Base-by-base conservation (phyloP, 2,329 filamentous ascomycete species). In the Scolecobasidium constrictum region DNA sequence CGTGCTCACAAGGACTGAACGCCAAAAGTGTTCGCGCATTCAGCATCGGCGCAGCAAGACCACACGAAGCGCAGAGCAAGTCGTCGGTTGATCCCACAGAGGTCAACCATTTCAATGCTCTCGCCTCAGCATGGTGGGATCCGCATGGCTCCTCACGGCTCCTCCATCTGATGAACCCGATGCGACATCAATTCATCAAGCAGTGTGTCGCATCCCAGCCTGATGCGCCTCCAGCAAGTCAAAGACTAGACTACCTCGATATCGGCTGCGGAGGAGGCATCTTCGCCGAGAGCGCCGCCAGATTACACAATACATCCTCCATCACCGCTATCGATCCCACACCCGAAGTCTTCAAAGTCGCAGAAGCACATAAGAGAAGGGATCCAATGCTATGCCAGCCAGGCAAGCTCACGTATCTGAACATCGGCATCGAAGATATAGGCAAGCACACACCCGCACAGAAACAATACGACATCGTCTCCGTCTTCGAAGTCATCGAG, bases 111-210 rank as follows among this genome's bases (percentile, higher is more conserved):
- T 98, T 98, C 75, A 87, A 87, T 56, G 78, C 79, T 49, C 85
- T 98, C 55, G 92, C 92, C 50, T 85, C 84, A 50, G 82, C 82
- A 54, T 98, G 92, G 92, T 98, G 92, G 92, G 88, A 96, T 63
- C 85, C 90, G 1, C 80, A 94, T 57, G 92, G 92, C 40, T 82
- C 90, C 5, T 95, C 87, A 3, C 79, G 90, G 31, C 78, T 95
- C 46, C 78, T 98, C 2, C 92, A 98, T 63, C 81, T 94, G 51
- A 96, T 98, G 90, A 96, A 98, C 66, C 92, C 92, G 2, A 77
- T 94, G 36, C 87, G 92, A 23, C 88, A 96, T 66, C 80, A 87
- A 64, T 96, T 96, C 65, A 92, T 95, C 60, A 72, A 72, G 17
- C 65, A 68, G 48, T 95, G 90, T 58, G 75, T 81, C 37, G 62